Evolutionary conservation across 2,329 filamentous ascomycete genomes (phyloP), one percentile per base, ranked within the genome.

Genomic region (Monilinia fructicola): DNA sequence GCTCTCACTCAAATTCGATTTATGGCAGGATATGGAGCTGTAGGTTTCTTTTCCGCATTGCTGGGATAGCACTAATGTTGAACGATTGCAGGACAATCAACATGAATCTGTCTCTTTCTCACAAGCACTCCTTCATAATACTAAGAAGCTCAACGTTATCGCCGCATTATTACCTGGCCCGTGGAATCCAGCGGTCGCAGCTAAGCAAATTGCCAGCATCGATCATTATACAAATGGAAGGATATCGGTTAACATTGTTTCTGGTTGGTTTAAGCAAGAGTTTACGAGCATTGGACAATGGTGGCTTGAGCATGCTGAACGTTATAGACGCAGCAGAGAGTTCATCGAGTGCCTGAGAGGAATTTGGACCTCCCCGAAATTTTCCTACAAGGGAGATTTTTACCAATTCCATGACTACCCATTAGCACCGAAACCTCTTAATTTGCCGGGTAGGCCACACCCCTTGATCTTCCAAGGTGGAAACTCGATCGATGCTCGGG

Each of bases 401-500:
- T 84, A 84, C 72, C 81, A 82, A 64, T 84, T 82, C 74, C 77
- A 81, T 61, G 78, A 83, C 64, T 84, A 84, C 71, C 76, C 80
- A 0, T 75, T 84, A 16, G 79, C 78, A 62, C 82, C 82, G 1
- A 84, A 84, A 74, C 82, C 82, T 1, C 70, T 84, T n/a, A 73
- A 71, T 58, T 68, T 76, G 35, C 77, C 78, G n/a, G 76, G 78
- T 62, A 77, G 81, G 26, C 81, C 81, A 4, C 79, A 83, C 66
- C 82, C 82, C 0, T 79, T 83, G 67, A 83, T 84, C 64, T 84
- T 84, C 74, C 82, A 84, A 71, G 82, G 82, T 14, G 82, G 82
- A 3, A 84, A 84, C 71, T 80, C 78, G 38, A 78, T 82, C 60
- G 82, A 84, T 68, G 82, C 82, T 0, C 76, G 81, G 9, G 78